A percentile compares a stretch with the other conserved stretches of the same genome.
Evolutionary conservation across 1,139 yeast species (phyloP).

Genomic region (Casaregolazyma lundiana): DNA sequence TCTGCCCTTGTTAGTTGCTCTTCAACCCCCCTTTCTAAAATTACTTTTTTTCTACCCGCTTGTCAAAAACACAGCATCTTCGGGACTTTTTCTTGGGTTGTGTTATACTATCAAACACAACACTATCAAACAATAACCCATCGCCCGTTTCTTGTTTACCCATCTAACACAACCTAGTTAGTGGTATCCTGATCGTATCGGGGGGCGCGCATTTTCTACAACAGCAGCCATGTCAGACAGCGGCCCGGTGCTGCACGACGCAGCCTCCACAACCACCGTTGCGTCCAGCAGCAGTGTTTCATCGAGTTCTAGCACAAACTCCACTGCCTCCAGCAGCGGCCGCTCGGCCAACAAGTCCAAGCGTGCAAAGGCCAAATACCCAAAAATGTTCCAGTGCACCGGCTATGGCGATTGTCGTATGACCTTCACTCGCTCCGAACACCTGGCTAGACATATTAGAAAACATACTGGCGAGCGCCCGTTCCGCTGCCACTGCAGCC

Average conservation of each 20-base stretch:
- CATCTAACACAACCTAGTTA: too few relatives aligned
- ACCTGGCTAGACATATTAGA: conserved; percentile 84
- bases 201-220: too few relatives aligned
- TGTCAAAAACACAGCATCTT: too few relatives aligned
- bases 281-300: conserved; percentile 6
- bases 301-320: conserved; percentile 2
- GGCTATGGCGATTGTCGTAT: conserved; percentile 85
- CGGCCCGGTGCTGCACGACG: conserved; percentile 7
- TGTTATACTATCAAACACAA: too few relatives aligned
- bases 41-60: too few relatives aligned
- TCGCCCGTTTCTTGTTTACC: too few relatives aligned
- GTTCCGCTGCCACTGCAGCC: conserved; percentile 80
- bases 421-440: conserved; percentile 87
- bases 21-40: too few relatives aligned
- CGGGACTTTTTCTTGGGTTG: too few relatives aligned
- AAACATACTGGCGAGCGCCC: conserved; percentile 97
- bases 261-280: conserved; percentile 9
- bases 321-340: background rate
- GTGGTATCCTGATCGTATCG: too few relatives aligned
- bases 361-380: conserved; percentile 32
- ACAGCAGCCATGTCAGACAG: background rate
- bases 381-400: conserved; percentile 69
- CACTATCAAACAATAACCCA: too few relatives aligned
- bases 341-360: conserved; percentile 6
- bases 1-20: too few relatives aligned